Evolutionary conservation across 2,329 filamentous ascomycete species (phyloP), one percentile per base, ranked within the genome.

Genomic region (Cercospora sp.): DNA sequence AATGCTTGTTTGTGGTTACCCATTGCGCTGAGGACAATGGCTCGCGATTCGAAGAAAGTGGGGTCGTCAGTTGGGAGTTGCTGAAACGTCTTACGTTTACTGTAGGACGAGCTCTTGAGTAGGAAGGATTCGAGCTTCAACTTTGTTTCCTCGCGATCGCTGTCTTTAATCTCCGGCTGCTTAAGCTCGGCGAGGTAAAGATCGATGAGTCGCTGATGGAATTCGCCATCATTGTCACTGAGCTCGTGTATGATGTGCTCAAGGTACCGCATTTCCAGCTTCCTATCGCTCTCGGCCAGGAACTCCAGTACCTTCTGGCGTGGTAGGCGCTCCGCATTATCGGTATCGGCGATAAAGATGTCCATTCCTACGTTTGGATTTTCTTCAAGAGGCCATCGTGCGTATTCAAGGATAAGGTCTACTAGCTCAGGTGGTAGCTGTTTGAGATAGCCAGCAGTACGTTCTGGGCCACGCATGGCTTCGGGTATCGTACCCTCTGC

Each of bases 11-110:
- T 94, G 81, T 99, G 94, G 74, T 94, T 91, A 6, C 92, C 93
- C 92, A 98, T 97, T 74, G 95, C 96, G 80, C 92, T 93, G 45
- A 98, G 87, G 21, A 98, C 90, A 55, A 98, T 90, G 6, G 95
- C 95, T 69, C 94, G 89, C 1, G 93, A 89, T 78, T 98, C 94
- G 79, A 91, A 97, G 75, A 97, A 97, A 2, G 88, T 85, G 0
- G 93, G 84, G 78, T 97, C 90, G 74, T 97, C 91, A 68, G 89
- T 85, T 5, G 93, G 92, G 65, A 99, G 87, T 76, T 92, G 85
- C 61, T 86, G 85, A 76, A 97, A 90, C 13, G 93, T 93, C 78
- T 76, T 74, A 61, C 70, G 72, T 66, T 77, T 77, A 67, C 93
- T 93, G 81, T 97, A 98, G 73, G 93, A 89, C 63, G 86, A 85